Base-by-base conservation (phyloP, 768 basidiomycete genomes). In the Cystofilobasidium bisporidii region DNA sequence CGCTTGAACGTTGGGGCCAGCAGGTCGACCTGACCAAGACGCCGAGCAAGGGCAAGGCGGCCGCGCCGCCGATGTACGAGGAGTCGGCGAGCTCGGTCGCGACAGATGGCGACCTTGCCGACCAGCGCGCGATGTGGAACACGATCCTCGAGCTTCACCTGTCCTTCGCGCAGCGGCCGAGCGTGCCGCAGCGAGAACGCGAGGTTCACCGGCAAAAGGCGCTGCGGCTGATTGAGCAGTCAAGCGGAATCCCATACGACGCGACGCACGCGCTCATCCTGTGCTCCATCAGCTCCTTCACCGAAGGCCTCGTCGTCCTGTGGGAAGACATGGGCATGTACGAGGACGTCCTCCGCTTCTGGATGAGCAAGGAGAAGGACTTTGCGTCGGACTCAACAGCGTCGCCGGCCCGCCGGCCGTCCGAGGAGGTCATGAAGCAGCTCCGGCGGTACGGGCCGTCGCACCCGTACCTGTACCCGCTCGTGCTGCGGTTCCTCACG, bases 241-340 rank as follows among this genome's bases (percentile, higher is more conserved):
- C 41, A 2, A 76, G 80, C 1, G 75, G 75, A 26, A 69, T 81
- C 10, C 90, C 90, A 0, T 91, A 89, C 74, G 94, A 99, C 73
- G 81, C 84, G 3, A 92, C 84, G 47, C 94, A 97, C 74, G 96
- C 93, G 3, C 80, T 98, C n/a, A 88, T 99, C 45, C 82, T 99
- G 1, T 98, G 94, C 78, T 91, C 92, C 9, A 89, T 86, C 32
- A 82, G 84, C 45, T 81, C 79, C 17, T 96, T 91, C 72, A 91
- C 86, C 0, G 83, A 84, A 0, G 96, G 96, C 1, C 82, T 94
- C 15, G 87, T 98, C 3, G 78, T 89, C 6, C 81, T 98, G 2
- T 98, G 92, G 89, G 96, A 96, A 78, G 85, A 83, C 69, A 81
- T 92, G 79, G 91, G 88, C 10, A 93, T 96, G 94, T 89, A 91